Evolutionary conservation across 495 filamentous ascomycete species (phyloP).

Genomic region (Podospora pseudocomata): DNA sequence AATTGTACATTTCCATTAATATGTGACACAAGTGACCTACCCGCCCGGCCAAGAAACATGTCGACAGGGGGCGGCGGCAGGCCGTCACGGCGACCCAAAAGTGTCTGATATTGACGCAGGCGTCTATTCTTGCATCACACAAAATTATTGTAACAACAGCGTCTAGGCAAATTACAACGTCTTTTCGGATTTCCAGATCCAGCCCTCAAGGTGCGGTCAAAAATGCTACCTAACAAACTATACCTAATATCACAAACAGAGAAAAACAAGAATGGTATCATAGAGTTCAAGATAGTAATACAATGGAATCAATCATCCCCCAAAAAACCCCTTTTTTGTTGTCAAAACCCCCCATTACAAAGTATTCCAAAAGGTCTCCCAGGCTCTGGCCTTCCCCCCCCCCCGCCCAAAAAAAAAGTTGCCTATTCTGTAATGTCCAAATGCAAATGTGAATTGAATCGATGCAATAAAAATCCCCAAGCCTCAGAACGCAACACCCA

Average conservation of each 20-base stretch:
- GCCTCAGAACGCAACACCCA: conserved; percentile 45
- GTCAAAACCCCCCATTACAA: not conserved
- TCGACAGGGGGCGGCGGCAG: not conserved
- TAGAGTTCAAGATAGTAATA: not conserved
- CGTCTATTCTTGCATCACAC: not conserved
- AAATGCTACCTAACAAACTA: not conserved
- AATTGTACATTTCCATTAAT: not conserved
- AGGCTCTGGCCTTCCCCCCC: not conserved
- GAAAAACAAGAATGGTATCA: conserved; percentile 7
- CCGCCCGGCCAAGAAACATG: not conserved
- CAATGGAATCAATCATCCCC: not conserved
- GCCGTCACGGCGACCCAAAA: not conserved
- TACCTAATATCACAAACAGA: not conserved
- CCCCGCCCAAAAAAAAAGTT: too few relatives aligned
- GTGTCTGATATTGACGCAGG: not conserved
- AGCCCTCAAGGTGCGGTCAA: not conserved
- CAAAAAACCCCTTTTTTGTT: not conserved
- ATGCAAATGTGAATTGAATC: conserved; percentile 1
- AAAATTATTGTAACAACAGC: conserved; percentile 1
- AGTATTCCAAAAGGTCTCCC: too few relatives aligned
- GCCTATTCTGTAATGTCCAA: conserved; percentile 3
- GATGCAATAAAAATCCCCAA: conserved; percentile 10
- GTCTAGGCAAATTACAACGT: not conserved
- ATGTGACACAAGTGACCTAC: not conserved
- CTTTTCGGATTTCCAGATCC: not conserved